Evolutionary conservation across 2,329 filamentous ascomycete genomes (phyloP).

Genomic region (Stachybotrys echinatus): DNA sequence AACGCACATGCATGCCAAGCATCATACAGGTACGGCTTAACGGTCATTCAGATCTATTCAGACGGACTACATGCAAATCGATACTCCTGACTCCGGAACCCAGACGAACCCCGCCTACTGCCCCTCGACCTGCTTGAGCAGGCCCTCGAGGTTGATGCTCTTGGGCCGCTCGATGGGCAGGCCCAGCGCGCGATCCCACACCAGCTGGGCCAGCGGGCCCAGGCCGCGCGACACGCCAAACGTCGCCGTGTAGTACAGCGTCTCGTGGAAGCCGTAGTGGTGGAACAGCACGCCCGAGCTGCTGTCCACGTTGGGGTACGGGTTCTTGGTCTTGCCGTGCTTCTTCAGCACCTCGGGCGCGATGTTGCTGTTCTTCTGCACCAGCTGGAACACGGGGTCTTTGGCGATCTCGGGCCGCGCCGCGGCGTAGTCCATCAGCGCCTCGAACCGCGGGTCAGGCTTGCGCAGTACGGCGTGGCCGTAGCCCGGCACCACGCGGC

Average conservation of each 20-base stretch:
- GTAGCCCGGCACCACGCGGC: conserved; percentile 90
- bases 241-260: conserved; percentile 82
- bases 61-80: not conserved
- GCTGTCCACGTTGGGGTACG: conserved; percentile 94
- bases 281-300: conserved; percentile 93
- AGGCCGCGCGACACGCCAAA: conserved; percentile 67
- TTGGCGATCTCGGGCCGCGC: conserved; percentile 77
- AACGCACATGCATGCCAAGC: not conserved
- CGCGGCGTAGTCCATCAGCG: conserved; percentile 90
- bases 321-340: conserved; percentile 98
- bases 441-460: conserved; percentile 93
- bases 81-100: not conserved
- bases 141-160: conserved; percentile 87
- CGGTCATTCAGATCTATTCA: not conserved
- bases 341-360: conserved; percentile 86
- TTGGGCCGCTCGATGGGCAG: conserved; percentile 96
- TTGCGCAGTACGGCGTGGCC: conserved; percentile 95
- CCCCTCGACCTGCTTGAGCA: conserved; percentile 63
- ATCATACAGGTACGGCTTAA: not conserved
- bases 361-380: conserved; percentile 88
- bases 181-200: conserved; percentile 93
- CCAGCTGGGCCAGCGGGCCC: conserved; percentile 86
- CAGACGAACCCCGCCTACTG: conserved; percentile 19
- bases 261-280: conserved; percentile 97
- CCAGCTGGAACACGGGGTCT: conserved; percentile 89